Evolutionary conservation across 2,329 filamentous ascomycete genomes (phyloP), one percentile per base, ranked within the genome.

Genomic region (Monilinia vaccinii-corymbosi): DNA sequence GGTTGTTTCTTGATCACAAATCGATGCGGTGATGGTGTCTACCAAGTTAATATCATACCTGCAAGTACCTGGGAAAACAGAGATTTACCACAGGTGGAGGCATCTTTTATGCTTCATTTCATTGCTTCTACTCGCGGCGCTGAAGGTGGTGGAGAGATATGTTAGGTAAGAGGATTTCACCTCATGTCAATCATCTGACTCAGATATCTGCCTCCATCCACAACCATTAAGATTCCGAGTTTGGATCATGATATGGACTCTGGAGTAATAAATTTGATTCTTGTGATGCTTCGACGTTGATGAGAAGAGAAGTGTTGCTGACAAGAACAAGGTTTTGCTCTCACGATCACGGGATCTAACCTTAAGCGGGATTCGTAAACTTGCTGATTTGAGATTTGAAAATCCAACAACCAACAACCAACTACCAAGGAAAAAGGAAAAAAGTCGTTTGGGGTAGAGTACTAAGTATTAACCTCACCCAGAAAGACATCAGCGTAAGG

Each of bases 11-110:
- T 68, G 49, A 72, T 67, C 56, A 73, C 62, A 62, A 74, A 74
- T 40, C 73, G 68, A 64, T 72, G 72, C 0, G 73, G 72, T 10
- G 72, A 74, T 10, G 72, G 72, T 38, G 73, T 74, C 73, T 74
- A 36, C 21, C 18, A 25, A 52, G 47, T 21, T 31, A 53, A 13
- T 34, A 55, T 69, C 50, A 66, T 60, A 14, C 18, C 23, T 21
- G 13, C 18, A 32, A 11, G 44, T 14, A 11, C 34, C 34, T 36
- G 14, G 11, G 14, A 36, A 23, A 23, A 25, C 46, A 51, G n/a
- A 32, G 42, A 56, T 68, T 64, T 65, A 72, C 71, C 56, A 69
- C 65, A 42, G 70, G 71, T 44, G 69, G 69, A 65, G 71, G 67
- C 71, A 73, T 72, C 48, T 56, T 63, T 53, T 14, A 32, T 53